Percentiles rank a stretch among this genome's conserved stretches.
phyloP scores from a whole-genome alignment of 768 basidiomycete species.

The Kwoniella mangroviensis region DNA sequence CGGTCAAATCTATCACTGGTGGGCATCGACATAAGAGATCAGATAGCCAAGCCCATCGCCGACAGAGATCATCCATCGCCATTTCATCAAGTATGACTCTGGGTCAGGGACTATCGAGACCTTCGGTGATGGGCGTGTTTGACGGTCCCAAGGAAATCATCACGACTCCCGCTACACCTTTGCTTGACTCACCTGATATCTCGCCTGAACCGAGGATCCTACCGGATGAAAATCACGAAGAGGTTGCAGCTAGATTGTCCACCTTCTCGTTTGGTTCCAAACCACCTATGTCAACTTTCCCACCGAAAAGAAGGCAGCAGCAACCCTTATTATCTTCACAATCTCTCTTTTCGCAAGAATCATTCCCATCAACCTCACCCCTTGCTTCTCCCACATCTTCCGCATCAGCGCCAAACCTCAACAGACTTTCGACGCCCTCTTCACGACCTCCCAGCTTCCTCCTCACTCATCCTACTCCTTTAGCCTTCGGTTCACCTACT shows the following conservation, averaged over 20 bases:
- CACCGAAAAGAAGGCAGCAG: conserved; percentile 12
- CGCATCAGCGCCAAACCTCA: conserved; percentile 9
- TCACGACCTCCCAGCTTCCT: conserved; percentile 47
- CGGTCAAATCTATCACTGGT: not conserved
- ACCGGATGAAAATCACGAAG: conserved; percentile 29
- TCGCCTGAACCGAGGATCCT: not conserved
- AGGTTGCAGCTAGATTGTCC: conserved; percentile 33
- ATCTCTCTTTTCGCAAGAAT: conserved; percentile 23
- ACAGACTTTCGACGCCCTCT: conserved; percentile 32
- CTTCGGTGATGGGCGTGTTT: conserved; percentile 24
- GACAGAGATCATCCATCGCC: conserved; percentile 27
- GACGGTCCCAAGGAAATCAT: conserved; percentile 38
- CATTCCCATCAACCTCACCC: conserved; percentile 21
- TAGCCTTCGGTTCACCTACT: conserved; percentile 19
- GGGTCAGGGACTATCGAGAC: conserved; percentile 19
- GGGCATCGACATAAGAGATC: conserved; percentile 27
- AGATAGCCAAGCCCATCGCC: conserved; percentile 30
- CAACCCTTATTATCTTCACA: conserved; percentile 31
- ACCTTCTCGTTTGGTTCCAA: conserved; percentile 46
- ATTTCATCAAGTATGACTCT: conserved; percentile 6
- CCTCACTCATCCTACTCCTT: conserved; percentile 44
- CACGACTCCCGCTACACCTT: conserved; percentile 45
- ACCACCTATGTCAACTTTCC: conserved; percentile 22
- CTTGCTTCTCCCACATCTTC: conserved; percentile 24
- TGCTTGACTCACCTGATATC: conserved; percentile 26